Percentiles rank a stretch among this genome's conserved stretches.
phyloP scores from a whole-genome alignment of 2,329 filamentous ascomycete species.

The Calonectria montana region DNA sequence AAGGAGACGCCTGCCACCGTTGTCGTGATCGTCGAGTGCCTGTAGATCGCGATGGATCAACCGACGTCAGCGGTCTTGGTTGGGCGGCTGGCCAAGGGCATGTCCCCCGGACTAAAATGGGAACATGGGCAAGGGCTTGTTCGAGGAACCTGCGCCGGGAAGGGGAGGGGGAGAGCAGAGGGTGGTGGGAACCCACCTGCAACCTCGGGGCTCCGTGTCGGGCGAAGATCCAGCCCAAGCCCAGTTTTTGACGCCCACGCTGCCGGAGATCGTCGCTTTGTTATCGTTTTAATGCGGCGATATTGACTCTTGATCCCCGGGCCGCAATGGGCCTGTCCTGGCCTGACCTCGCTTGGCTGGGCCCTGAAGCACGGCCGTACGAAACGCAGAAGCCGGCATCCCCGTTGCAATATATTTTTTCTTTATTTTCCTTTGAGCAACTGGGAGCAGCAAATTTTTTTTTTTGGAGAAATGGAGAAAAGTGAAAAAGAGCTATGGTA shows the following conservation, averaged over 20 bases:
- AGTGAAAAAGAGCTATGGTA: not conserved
- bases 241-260: not conserved
- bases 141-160: constrained; percentile 17
- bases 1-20: not conserved
- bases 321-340: constrained; percentile 2
- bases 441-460: not conserved
- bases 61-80: constrained; percentile 24
- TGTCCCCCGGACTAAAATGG: not conserved
- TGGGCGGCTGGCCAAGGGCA: constrained; percentile 12
- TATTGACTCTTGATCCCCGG: constrained; percentile 10
- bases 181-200: not conserved
- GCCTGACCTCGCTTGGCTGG: not conserved
- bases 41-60: constrained; percentile 31
- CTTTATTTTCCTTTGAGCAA: not conserved
- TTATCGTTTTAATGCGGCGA: constrained; percentile 11
- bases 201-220: not conserved
- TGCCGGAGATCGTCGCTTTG: constrained; percentile 10
- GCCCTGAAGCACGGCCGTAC: constrained; percentile 29
- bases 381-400: not conserved
- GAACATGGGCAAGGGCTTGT: constrained; percentile 10
- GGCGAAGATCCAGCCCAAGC: constrained; percentile 14
- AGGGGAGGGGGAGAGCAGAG: not conserved
- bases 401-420: not conserved
- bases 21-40: constrained; percentile 28
- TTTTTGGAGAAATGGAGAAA: not conserved